Evolutionary conservation across 352 stramenopile species (phyloP).

Genomic region (Aphanomyces invadans): DNA sequence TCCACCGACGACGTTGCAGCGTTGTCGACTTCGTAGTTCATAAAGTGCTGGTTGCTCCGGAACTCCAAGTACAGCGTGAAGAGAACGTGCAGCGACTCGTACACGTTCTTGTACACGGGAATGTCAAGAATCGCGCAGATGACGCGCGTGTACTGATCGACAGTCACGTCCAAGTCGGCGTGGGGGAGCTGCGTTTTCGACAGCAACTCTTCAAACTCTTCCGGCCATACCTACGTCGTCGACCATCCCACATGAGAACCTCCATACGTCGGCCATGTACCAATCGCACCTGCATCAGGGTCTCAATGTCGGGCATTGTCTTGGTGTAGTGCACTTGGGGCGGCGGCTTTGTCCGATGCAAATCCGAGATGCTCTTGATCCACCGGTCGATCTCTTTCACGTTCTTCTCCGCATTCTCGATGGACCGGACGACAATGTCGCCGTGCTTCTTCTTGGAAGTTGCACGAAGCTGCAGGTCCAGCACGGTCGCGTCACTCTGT

Average conservation of each 20-base stretch:
- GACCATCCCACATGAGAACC: slow-evolving; percentile 26
- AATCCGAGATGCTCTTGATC: slow-evolving; percentile 93
- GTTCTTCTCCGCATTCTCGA: slow-evolving; percentile 91
- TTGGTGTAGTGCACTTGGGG: slow-evolving; percentile 91
- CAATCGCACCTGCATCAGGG: slow-evolving; percentile 86
- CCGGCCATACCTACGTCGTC: slow-evolving; percentile 58
- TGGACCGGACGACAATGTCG: slow-evolving; percentile 87
- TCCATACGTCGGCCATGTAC: slow-evolving; percentile 36
- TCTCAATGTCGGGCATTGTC: slow-evolving; percentile 92
- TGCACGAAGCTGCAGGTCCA: slow-evolving; percentile 91
- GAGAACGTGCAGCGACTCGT: slow-evolving; percentile 92
- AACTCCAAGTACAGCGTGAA: slow-evolving; percentile 93
- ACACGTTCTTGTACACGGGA: slow-evolving; percentile 90
- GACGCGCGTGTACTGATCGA: slow-evolving; percentile 91
- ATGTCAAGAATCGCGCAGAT: slow-evolving; percentile 93
- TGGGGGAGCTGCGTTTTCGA: slow-evolving; percentile 59
- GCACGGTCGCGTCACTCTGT: slow-evolving; percentile 92
- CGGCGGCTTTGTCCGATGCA: slow-evolving; percentile 90
- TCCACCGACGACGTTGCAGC: background rate
- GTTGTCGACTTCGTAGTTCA: slow-evolving; percentile 59
- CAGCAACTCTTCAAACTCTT: slow-evolving; percentile 80
- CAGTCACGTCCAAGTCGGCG: slow-evolving; percentile 84
- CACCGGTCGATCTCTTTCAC: slow-evolving; percentile 91
- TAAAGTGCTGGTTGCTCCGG: slow-evolving; percentile 90
- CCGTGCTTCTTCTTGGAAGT: slow-evolving; percentile 92